Evolutionary conservation across 768 basidiomycete genomes (phyloP).

Genomic region (Peribolospora kevripleyi): DNA sequence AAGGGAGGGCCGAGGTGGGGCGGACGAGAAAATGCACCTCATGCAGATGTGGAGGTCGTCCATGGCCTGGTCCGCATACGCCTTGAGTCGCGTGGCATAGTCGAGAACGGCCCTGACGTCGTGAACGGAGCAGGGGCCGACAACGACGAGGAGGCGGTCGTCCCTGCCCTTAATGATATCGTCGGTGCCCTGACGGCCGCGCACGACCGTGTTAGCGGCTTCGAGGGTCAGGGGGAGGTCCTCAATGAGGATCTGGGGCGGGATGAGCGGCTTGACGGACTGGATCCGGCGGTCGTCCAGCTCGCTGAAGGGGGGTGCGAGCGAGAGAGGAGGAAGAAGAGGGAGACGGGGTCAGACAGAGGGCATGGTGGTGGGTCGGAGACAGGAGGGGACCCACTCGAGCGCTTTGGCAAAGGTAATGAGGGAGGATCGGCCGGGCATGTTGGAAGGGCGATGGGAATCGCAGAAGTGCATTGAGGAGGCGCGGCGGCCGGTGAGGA

Average conservation of each 20-base stretch:
- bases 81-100: slow-evolving; percentile 54
- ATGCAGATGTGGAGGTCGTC: slow-evolving; percentile 84
- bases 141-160: slow-evolving; percentile 60
- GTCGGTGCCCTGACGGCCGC: slow-evolving; percentile 56
- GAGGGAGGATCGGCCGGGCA: no score
- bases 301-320: no score
- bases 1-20: no score
- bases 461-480: no score
- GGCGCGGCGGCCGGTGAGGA: no score
- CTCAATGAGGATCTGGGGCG: slow-evolving; percentile 22
- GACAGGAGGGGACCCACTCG: no score
- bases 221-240: slow-evolving; percentile 27
- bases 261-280: slow-evolving; percentile 12
- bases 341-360: no score
- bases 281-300: slow-evolving; percentile 35
- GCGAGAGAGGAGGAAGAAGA: no score
- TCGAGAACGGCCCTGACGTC: slow-evolving; percentile 26
- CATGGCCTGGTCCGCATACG: slow-evolving; percentile 52
- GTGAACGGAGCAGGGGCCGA: slow-evolving; percentile 79
- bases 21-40: slow-evolving; percentile 24
- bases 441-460: no score
- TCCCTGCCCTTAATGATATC: slow-evolving; percentile 61
- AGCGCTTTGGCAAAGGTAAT: no score
- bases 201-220: slow-evolving; percentile 66
- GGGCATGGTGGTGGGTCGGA: no score